Conservation (phyloP, 306 rosid species). For the Vigna hirtella region DNA sequence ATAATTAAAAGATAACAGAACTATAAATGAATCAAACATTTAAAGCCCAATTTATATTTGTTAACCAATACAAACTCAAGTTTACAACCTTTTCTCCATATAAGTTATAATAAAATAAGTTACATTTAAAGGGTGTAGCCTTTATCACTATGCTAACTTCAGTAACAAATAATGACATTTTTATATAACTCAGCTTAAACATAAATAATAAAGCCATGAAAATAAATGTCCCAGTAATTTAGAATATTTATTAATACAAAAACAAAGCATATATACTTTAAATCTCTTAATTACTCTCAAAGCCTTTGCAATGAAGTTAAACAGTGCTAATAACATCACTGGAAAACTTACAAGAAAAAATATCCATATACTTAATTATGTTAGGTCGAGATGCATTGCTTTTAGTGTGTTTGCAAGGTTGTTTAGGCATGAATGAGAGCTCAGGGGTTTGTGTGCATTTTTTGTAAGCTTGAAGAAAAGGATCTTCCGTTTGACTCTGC, state of each 20-base stretch:
- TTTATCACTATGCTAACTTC: no score
- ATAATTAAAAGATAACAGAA: no score
- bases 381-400: conserved; percentile 14
- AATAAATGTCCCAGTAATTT: no score
- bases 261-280: neutral
- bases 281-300: neutral
- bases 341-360: conserved; percentile 45
- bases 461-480: conserved; percentile 55
- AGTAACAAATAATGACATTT: no score
- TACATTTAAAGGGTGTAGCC: no score
- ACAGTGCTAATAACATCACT: neutral
- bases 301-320: neutral
- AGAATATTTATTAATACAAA: neutral
- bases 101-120: no score
- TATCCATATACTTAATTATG: conserved; percentile 29
- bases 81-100: no score
- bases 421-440: neutral
- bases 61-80: no score
- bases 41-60: no score
- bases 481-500: conserved; percentile 47
- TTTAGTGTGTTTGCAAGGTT: neutral
- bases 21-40: no score
- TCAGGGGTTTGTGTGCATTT: conserved; percentile 51
- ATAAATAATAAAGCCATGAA: no score
- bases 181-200: no score